Evolutionary conservation across 345 rosid species (phyloP).

Genomic region (Dipteronia sinensis): DNA sequence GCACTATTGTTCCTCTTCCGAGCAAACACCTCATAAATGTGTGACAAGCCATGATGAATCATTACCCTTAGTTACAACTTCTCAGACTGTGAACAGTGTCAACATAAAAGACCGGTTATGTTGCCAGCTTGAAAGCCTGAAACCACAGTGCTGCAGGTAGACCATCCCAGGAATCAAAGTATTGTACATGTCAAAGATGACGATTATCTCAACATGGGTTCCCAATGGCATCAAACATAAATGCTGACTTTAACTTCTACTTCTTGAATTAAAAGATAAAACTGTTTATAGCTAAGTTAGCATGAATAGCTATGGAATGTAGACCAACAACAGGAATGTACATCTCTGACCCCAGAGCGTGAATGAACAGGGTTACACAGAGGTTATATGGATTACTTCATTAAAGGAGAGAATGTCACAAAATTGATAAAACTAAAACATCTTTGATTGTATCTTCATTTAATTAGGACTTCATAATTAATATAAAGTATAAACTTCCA

Average conservation of each 20-base stretch:
- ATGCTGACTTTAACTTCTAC: background rate
- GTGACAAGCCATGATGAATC: background rate
- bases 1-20: background rate
- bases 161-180: background rate
- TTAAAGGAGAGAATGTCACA: background rate
- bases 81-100: background rate
- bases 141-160: background rate
- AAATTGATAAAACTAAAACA: background rate
- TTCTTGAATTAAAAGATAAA: background rate
- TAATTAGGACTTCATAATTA: background rate
- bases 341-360: background rate
- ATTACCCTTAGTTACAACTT: background rate
- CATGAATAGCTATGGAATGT: background rate
- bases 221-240: background rate
- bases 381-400: background rate
- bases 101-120: background rate
- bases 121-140: background rate
- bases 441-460: background rate
- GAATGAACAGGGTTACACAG: background rate
- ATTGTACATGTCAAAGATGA: background rate
- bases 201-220: background rate
- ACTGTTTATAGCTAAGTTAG: background rate
- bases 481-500: background rate
- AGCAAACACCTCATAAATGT: conserved; percentile 9
- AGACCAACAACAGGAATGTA: background rate